Percentiles rank a stretch among this genome's conserved stretches.
Evolutionary conservation across 495 filamentous ascomycete species (phyloP).

Genomic region (Mytilinidion resinicola): DNA sequence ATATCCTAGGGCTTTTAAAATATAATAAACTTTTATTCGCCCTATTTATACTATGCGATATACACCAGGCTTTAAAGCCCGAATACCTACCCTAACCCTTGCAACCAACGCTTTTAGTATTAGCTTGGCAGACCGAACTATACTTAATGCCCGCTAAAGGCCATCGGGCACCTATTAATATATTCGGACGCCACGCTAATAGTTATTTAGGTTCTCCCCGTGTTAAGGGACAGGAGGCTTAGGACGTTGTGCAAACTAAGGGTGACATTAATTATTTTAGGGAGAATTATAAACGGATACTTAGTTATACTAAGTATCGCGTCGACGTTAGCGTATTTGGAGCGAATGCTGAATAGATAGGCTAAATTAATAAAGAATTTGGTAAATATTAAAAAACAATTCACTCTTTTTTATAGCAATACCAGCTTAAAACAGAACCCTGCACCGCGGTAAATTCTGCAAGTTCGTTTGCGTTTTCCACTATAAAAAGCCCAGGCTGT

Average conservation of each 20-base stretch:
- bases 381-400: background rate
- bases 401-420: background rate
- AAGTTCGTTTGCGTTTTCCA: background rate
- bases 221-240: background rate
- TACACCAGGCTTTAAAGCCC: background rate
- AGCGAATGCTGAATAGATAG: background rate
- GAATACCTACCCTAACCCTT: no score
- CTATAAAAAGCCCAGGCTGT: background rate
- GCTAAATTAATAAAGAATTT: background rate
- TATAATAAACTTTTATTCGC: background rate
- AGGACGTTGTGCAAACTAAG: background rate
- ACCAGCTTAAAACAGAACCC: background rate
- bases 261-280: background rate
- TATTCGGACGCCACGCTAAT: no score
- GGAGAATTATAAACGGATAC: background rate
- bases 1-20: background rate
- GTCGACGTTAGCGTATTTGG: background rate
- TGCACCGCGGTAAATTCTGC: background rate
- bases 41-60: background rate
- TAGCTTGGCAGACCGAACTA: no score
- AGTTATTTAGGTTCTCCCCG: background rate
- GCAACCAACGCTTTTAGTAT: no score
- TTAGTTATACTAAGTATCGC: background rate
- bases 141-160: no score
- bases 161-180: no score